These are phyloP conservation scores for Colletotrichum cereale DNA, from an alignment of 2,329 filamentous ascomycete genomes.

Conservation along the genomic window DNA sequence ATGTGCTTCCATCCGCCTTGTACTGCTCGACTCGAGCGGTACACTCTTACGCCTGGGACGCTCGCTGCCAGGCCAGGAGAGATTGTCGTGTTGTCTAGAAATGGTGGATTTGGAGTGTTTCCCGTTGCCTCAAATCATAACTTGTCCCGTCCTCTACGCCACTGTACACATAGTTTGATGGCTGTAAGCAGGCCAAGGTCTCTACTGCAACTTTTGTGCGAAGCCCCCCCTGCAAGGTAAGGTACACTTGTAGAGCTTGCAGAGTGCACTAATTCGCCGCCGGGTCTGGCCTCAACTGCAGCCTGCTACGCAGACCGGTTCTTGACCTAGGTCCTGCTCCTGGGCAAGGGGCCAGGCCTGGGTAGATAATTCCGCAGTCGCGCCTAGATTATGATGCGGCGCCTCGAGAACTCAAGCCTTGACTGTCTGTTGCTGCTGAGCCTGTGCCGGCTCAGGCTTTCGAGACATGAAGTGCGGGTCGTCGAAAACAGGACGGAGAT, in stretches of 20 bases:
- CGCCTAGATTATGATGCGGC: conserved; percentile 23
- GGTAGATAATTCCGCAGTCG: neutral
- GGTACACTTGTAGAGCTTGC: neutral
- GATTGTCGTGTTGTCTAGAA: neutral
- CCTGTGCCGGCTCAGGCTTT: conserved; percentile 10
- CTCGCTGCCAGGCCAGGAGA: neutral
- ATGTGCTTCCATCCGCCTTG: conserved; percentile 4
- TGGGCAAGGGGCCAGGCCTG: conserved; percentile 15
- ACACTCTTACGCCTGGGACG: conserved; percentile 2
- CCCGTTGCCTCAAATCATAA: conserved; percentile 13
- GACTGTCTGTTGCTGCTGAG: conserved; percentile 18
- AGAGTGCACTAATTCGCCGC: neutral
- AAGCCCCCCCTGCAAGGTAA: neutral
- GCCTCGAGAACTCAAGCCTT: conserved; percentile 28
- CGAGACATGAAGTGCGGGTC: conserved; percentile 16
- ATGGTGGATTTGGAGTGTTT: neutral
- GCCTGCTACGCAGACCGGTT: neutral
- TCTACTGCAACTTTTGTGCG: neutral
- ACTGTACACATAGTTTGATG: neutral
- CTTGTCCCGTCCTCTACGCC: conserved; percentile 2
- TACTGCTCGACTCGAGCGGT: neutral
- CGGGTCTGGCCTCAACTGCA: conserved; percentile 15
- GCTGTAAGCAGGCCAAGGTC: neutral
- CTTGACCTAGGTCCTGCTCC: conserved; percentile 11
- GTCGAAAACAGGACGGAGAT: conserved; percentile 3